Conservation (phyloP, 2,329 filamentous ascomycete species). For the Apiospora koreana region DNA sequence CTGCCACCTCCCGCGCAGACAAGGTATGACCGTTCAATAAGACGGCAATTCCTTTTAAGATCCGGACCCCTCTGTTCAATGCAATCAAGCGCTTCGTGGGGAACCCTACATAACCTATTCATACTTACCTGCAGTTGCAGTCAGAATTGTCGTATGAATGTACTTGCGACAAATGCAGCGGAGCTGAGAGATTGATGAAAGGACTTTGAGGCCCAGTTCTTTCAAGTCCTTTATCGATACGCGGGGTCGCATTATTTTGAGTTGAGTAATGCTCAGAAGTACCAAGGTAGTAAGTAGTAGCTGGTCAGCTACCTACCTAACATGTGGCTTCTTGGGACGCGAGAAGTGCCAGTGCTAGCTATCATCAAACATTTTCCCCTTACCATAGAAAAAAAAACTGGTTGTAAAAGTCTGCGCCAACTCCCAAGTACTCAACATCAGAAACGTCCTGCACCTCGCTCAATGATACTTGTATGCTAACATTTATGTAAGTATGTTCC, state of each 20-base stretch:
- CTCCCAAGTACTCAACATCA: neutral
- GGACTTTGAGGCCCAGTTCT: neutral
- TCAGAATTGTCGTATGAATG: neutral
- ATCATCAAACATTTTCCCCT: neutral
- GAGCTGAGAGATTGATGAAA: no score
- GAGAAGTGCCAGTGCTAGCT: no score
- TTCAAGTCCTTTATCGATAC: neutral
- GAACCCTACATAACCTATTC: no score
- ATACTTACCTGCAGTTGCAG: neutral
- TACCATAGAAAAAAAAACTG: neutral
- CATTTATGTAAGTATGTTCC: conserved; percentile 7
- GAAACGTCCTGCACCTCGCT: neutral
- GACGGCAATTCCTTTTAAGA: neutral
- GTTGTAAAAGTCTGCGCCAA: neutral
- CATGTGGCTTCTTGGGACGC: neutral
- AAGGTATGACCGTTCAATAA: neutral
- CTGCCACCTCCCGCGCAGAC: neutral
- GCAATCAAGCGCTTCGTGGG: neutral
- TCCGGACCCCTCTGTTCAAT: neutral
- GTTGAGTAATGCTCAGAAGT: no score
- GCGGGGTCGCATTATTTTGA: neutral
- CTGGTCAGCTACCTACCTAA: neutral
- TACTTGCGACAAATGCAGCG: neutral
- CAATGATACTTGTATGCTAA: neutral
- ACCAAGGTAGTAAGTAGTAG: neutral